phyloP scores from a whole-genome alignment of 2,329 filamentous ascomycete species.

The Lecanicillium sp. region DNA sequence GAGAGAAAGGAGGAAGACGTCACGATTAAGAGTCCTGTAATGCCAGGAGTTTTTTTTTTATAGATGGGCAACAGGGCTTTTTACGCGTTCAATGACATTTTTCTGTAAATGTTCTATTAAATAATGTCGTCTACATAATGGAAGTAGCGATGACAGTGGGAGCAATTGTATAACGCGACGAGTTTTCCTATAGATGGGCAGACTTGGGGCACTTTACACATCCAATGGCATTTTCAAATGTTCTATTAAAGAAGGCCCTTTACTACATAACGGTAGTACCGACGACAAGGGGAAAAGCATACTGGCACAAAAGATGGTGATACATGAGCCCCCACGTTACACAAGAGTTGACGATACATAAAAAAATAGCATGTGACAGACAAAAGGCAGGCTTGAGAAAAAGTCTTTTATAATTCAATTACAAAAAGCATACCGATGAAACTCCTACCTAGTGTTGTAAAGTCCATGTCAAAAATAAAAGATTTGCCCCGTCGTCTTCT shows the following conservation, averaged over 20 bases:
- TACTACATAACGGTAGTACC: too few relatives aligned
- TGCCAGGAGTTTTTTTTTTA: not conserved
- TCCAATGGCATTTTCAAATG: not conserved
- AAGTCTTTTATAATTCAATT: constrained; percentile 13
- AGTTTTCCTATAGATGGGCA: not conserved
- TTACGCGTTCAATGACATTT: constrained; percentile 1
- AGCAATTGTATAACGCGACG: too few relatives aligned
- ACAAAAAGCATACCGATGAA: constrained; percentile 16
- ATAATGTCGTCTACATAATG: not conserved
- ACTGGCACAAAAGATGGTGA: not conserved
- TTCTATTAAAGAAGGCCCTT: not conserved
- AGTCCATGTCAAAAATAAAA: constrained; percentile 12
- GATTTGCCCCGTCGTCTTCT: not conserved
- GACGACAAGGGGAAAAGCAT: not conserved
- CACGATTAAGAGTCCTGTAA: not conserved
- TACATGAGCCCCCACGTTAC: too few relatives aligned
- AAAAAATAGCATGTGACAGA: too few relatives aligned
- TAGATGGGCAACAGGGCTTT: not conserved
- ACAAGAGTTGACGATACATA: too few relatives aligned
- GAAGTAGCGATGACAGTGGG: too few relatives aligned
- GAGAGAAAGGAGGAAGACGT: not conserved
- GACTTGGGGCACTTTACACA: not conserved
- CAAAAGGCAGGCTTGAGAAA: not conserved
- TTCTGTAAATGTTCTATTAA: not conserved
- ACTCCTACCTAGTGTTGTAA: constrained; percentile 15